These are phyloP conservation scores for Agaricales sp. DNA, from an alignment of 1,284 basidiomycete genomes.

Conservation along the genomic window DNA sequence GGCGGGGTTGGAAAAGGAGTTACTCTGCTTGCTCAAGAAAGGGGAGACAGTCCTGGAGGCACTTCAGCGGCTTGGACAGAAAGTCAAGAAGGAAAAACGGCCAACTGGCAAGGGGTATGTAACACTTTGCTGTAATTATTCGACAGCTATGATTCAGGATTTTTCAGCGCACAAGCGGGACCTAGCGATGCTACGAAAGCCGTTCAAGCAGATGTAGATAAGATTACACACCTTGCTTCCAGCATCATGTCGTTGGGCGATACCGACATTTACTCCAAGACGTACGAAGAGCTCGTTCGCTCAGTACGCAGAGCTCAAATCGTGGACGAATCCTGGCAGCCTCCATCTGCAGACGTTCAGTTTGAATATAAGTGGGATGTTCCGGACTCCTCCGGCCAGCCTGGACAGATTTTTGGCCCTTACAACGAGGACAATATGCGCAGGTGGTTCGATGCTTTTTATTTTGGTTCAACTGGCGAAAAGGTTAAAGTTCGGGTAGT, in stretches of 20 bases:
- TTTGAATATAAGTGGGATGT: conserved; percentile 76
- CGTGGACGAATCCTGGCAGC: conserved; percentile 61
- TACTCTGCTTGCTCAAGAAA: conserved; percentile 70
- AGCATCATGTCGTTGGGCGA: conserved; percentile 77
- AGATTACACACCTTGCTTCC: conserved; percentile 74
- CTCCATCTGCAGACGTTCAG: conserved; percentile 63
- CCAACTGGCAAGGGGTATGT: conserved; percentile 21
- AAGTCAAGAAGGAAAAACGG: conserved; percentile 30
- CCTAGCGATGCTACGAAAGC: neutral
- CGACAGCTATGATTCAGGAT: no score
- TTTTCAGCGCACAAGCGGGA: neutral
- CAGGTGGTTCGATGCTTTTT: conserved; percentile 64
- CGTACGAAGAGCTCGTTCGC: conserved; percentile 75
- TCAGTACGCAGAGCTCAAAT: conserved; percentile 58
- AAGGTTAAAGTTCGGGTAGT: conserved; percentile 58
- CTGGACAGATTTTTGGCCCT: conserved; percentile 60
- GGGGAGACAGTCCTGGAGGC: conserved; percentile 90
- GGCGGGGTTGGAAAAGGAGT: conserved; percentile 54
- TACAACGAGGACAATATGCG: conserved; percentile 68
- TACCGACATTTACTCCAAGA: conserved; percentile 72
- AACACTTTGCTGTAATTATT: neutral
- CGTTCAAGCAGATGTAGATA: conserved; percentile 46
- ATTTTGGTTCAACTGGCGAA: conserved; percentile 65
- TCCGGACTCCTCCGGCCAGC: conserved; percentile 29
- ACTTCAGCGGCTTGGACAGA: conserved; percentile 82